Base-by-base conservation (phyloP, 2,329 filamentous ascomycete species). In the Pestalotiopsis sp. region DNA sequence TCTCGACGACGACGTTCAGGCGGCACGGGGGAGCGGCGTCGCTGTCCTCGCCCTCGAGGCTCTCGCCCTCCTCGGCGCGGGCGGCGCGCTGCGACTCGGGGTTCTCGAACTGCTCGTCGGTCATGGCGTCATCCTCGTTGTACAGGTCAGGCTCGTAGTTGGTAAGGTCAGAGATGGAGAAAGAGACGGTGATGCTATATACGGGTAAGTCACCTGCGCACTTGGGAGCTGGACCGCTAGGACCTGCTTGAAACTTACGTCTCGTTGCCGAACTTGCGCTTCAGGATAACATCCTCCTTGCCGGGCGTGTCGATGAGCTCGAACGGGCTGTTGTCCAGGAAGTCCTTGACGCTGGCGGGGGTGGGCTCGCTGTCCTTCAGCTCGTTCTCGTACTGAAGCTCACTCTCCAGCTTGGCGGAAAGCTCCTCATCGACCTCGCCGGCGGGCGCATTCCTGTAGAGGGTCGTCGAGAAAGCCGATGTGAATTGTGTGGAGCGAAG, bases 1-100 rank as follows among this genome's bases (percentile, higher is more conserved):
- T 97, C 87, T 97, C 94, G 69, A 99, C 88, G 64, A 95, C 91
- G 76, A 99, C 90, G 82, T 92, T 94, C 71, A 98, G 87, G 74
- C 92, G 91, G 75, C 92, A 93, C 68, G 95, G 94, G 79, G 95
- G 94, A 69, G 89, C 87, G 52, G 87, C 82, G 69, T 87, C 84
- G 67, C 82, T 78, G 17, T 83, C 81, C 25, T 82, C 83, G 3
- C 86, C 87, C 17, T 87, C 83, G 45, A 86, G 86, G 57, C 81
- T 75, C 25, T 84, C 82, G 61, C 84, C 85, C 58, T 92, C 91
- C 4, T 83, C 82, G 39, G 81, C 20, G 20, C 20, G 20, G 20
- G 20, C 81, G 39, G 86, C 81, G 69, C 83, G 71, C 56, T 71
- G 71, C 73, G 77, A 75, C 67, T 82, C 81, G 69, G 82, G 75